phyloP scores from a whole-genome alignment of 331 rosid genomes.

The Malus hybrid region DNA sequence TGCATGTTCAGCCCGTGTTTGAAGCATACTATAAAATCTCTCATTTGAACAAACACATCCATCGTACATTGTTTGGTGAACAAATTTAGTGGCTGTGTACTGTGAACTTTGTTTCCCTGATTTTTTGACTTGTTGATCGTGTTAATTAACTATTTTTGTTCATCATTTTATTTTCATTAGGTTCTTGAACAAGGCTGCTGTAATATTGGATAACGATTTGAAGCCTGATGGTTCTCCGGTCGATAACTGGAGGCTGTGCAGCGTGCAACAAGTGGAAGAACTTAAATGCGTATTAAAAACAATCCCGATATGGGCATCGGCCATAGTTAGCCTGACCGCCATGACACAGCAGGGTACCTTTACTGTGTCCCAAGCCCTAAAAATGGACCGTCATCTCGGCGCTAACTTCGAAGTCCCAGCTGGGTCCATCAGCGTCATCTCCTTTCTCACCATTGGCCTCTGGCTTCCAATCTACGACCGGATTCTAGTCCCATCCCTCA shows the following conservation, averaged over 20 bases:
- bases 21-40: too few relatives aligned
- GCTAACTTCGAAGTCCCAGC: constrained; percentile 59
- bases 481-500: constrained; percentile 40
- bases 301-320: constrained; percentile 56
- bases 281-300: constrained; percentile 51
- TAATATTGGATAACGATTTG: constrained; percentile 44
- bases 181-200: constrained; percentile 51
- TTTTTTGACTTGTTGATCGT: background rate
- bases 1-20: too few relatives aligned
- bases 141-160: background rate
- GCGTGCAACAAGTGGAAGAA: constrained; percentile 77
- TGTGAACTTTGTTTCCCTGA: background rate
- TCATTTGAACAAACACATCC: too few relatives aligned
- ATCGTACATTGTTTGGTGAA: background rate
- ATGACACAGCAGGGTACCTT: constrained; percentile 52
- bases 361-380: constrained; percentile 56
- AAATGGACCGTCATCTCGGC: constrained; percentile 67
- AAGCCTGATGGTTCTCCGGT: constrained; percentile 39
- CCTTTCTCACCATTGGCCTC: constrained; percentile 39
- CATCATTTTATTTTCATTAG: constrained; percentile 14
- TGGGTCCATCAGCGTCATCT: constrained; percentile 50
- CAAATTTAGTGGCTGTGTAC: background rate
- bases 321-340: constrained; percentile 38
- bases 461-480: constrained; percentile 67
- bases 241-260: constrained; percentile 40